Evolutionary conservation across 768 basidiomycete genomes (phyloP).

Genomic region (Pisolithus albus): DNA sequence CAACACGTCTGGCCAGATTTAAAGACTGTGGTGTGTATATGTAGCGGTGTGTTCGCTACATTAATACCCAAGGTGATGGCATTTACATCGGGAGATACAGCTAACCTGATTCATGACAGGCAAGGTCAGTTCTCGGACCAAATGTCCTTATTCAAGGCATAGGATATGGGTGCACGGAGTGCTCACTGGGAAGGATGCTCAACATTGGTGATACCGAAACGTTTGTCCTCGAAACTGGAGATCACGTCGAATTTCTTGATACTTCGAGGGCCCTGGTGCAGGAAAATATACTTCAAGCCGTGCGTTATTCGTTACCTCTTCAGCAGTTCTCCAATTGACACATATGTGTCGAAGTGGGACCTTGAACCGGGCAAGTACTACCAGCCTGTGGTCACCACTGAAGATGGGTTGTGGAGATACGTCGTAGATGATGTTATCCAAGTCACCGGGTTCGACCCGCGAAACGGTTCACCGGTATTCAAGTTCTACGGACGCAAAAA

Average conservation of each 20-base stretch:
- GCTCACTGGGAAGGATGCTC: slow-evolving; percentile 6
- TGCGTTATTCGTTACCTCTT: background rate
- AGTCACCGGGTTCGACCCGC: slow-evolving; percentile 8
- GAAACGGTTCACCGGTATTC: background rate
- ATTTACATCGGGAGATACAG: background rate
- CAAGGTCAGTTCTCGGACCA: slow-evolving; percentile 12
- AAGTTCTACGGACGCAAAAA: too few species aligned
- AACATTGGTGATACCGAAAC: background rate
- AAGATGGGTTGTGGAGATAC: too few species aligned
- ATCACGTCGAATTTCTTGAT: background rate
- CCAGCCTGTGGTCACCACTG: too few species aligned
- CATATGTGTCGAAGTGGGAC: too few species aligned
- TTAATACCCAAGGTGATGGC: slow-evolving; percentile 1
- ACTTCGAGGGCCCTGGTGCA: too few species aligned
- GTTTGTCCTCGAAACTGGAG: background rate
- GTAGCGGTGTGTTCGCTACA: slow-evolving; percentile 2
- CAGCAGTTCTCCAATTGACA: too few species aligned
- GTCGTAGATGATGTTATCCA: too few species aligned
- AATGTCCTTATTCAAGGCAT: slow-evolving; percentile 4
- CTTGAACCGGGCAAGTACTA: slow-evolving; percentile 9
- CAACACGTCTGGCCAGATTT: slow-evolving; percentile 3
- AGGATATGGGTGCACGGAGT: slow-evolving; percentile 10
- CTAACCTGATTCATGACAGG: background rate
- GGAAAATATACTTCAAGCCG: background rate
- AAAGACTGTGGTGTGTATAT: background rate